Conservation (phyloP, 2,329 filamentous ascomycete species). For the Thielaviopsis euricoi region DNA sequence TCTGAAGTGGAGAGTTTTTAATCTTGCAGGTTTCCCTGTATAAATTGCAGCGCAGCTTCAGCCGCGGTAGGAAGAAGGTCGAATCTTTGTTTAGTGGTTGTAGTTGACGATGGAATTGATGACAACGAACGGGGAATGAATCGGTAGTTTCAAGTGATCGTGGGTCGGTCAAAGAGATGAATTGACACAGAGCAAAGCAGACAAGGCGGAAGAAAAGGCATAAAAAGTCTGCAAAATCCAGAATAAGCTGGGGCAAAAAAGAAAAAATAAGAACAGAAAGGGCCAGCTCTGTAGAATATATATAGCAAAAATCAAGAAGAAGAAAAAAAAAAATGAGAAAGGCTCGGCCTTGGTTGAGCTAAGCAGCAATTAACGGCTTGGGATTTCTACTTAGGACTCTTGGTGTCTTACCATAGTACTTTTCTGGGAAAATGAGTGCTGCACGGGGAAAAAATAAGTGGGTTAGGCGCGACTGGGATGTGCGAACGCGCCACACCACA, state of each 20-base stretch:
- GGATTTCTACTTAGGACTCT: background rate
- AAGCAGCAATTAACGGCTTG: background rate
- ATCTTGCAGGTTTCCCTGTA: too few species aligned
- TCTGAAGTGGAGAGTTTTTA: too few species aligned
- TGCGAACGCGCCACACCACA: background rate
- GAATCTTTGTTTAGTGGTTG: background rate
- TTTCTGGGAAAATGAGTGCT: too few species aligned
- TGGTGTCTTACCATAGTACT: too few species aligned
- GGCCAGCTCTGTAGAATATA: background rate
- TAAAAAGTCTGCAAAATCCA: too few species aligned
- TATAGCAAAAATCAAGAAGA: background rate
- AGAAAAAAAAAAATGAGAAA: background rate
- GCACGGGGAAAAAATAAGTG: too few species aligned
- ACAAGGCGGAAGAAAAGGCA: too few species aligned
- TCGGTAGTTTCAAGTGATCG: background rate
- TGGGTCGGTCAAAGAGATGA: background rate
- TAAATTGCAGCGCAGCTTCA: background rate
- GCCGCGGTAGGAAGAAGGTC: background rate
- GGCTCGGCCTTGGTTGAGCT: background rate
- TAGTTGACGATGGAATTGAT: background rate
- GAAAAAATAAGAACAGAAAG: background rate
- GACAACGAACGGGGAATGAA: background rate
- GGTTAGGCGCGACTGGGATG: background rate
- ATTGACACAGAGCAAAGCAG: background rate
- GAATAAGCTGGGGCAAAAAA: too few species aligned